Conservation (phyloP, 2,329 filamentous ascomycete species). For the Talaromyces funiculosus region DNA sequence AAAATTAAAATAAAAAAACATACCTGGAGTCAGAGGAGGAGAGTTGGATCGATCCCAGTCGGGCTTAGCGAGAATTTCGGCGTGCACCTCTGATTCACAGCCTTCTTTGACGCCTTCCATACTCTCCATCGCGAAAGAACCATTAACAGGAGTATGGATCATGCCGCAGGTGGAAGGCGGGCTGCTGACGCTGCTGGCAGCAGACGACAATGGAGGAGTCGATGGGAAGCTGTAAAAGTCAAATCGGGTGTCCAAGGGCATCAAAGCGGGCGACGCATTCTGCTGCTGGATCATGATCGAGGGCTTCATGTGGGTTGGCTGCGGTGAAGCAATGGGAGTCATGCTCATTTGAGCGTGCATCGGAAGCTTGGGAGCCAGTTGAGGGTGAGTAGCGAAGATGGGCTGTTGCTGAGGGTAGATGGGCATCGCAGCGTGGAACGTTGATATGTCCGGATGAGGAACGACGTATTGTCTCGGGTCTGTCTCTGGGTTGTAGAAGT, state of each 20-base stretch:
- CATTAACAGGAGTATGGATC: constrained; percentile 76
- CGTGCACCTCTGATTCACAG: constrained; percentile 63
- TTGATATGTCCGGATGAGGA: constrained; percentile 49
- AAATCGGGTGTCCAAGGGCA: constrained; percentile 70
- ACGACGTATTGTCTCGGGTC: constrained; percentile 49
- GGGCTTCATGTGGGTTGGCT: constrained; percentile 68
- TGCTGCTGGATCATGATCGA: constrained; percentile 62
- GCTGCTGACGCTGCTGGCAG: constrained; percentile 80
- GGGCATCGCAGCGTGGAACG: constrained; percentile 40
- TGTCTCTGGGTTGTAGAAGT: constrained; percentile 78
- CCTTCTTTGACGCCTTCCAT: constrained; percentile 64
- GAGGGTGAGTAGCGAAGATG: constrained; percentile 10
- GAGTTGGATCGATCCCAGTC: constrained; percentile 75
- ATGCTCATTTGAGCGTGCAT: constrained; percentile 27
- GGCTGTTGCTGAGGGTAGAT: constrained; percentile 26
- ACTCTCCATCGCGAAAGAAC: constrained; percentile 68
- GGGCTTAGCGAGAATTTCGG: constrained; percentile 65
- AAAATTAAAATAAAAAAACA: constrained; percentile 37
- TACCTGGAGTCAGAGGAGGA: constrained; percentile 87
- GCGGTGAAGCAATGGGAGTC: constrained; percentile 71
- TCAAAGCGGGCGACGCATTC: constrained; percentile 49
- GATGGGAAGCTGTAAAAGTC: constrained; percentile 69
- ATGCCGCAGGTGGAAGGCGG: constrained; percentile 69
- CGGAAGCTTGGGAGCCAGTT: constrained; percentile 10
- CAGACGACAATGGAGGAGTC: constrained; percentile 79